A percentile compares a stretch with the other conserved stretches of the same genome.
Conservation (phyloP, 371 early-diverging fungal species). For the Mortierella sp. region DNA sequence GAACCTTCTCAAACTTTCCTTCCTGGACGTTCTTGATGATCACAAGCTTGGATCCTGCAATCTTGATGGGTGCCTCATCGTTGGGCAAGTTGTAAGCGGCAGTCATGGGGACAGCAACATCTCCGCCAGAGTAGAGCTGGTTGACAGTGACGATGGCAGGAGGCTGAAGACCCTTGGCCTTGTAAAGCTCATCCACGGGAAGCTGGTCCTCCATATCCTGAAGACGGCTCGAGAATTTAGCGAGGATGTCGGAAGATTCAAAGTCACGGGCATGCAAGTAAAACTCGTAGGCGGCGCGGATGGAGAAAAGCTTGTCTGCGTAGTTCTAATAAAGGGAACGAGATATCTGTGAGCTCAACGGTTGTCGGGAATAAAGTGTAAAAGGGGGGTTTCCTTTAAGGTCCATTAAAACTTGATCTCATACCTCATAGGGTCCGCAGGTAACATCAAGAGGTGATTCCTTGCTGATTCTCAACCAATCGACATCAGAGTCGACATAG, state of each 20-base stretch:
- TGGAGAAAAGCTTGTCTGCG: conserved; percentile 76
- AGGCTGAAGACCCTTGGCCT: conserved; percentile 73
- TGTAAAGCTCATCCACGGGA: conserved; percentile 82
- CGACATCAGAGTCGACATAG: conserved; percentile 78
- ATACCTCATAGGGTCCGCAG: conserved; percentile 82
- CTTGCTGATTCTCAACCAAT: conserved; percentile 79
- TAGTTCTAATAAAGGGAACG: conserved; percentile 57
- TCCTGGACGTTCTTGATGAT: conserved; percentile 88
- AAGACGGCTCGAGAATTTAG: conserved; percentile 77
- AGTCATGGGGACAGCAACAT: conserved; percentile 80
- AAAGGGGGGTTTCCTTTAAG: too few relatives aligned
- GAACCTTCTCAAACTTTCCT: conserved; percentile 77
- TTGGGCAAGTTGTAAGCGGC: conserved; percentile 91
- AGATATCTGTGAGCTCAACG: background rate
- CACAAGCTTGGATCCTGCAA: conserved; percentile 82
- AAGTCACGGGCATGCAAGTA: conserved; percentile 85
- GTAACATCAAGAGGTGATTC: conserved; percentile 72
- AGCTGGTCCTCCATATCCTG: conserved; percentile 78
- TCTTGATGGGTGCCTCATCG: conserved; percentile 82
- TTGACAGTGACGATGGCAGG: conserved; percentile 88
- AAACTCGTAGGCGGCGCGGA: conserved; percentile 80
- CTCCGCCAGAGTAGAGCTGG: conserved; percentile 81
- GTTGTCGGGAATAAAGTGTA: background rate
- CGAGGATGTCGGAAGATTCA: conserved; percentile 68
- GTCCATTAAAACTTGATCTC: too few relatives aligned